Evolutionary conservation across 345 rosid genomes (phyloP).

Genomic region (Ricinus communis): DNA sequence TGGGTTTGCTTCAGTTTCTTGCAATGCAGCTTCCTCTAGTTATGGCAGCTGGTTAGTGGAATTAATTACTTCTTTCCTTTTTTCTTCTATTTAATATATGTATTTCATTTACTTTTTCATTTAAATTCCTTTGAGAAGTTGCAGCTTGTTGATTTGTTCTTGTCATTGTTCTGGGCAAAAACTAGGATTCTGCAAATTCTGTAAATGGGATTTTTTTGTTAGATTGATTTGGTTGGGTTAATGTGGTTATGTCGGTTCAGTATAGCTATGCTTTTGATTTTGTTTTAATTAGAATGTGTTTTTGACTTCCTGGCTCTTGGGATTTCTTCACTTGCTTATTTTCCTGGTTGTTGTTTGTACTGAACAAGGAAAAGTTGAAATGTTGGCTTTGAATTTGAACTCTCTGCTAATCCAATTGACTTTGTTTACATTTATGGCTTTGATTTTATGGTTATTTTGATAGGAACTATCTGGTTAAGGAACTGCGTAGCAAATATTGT

Average conservation of each 20-base stretch:
- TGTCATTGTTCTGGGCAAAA: not conserved
- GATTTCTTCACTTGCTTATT: not conserved
- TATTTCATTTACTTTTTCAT: too few species aligned
- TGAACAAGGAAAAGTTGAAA: not conserved
- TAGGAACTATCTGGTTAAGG: too few species aligned
- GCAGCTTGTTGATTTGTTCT: not conserved
- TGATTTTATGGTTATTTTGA: not conserved
- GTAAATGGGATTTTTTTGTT: conserved; percentile 5
- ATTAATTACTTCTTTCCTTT: conserved; percentile 1
- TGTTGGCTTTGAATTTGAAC: not conserved
- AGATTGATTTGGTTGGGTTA: not conserved
- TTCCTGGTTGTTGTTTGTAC: not conserved
- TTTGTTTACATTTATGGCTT: not conserved
- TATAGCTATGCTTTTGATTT: too few species aligned
- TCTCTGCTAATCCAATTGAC: not conserved
- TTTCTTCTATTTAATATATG: too few species aligned
- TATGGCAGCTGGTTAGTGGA: conserved; percentile 47
- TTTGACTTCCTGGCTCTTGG: not conserved
- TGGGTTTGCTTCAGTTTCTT: conserved; percentile 47
- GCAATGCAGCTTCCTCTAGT: conserved; percentile 45
- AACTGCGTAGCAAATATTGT: not conserved
- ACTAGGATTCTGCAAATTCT: conserved; percentile 6
- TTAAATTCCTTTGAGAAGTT: not conserved
- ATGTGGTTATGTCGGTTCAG: not conserved
- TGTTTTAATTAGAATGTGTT: too few species aligned